Evolutionary conservation across 2,329 filamentous ascomycete species (phyloP).

Genomic region (Canariomyces notabilis): DNA sequence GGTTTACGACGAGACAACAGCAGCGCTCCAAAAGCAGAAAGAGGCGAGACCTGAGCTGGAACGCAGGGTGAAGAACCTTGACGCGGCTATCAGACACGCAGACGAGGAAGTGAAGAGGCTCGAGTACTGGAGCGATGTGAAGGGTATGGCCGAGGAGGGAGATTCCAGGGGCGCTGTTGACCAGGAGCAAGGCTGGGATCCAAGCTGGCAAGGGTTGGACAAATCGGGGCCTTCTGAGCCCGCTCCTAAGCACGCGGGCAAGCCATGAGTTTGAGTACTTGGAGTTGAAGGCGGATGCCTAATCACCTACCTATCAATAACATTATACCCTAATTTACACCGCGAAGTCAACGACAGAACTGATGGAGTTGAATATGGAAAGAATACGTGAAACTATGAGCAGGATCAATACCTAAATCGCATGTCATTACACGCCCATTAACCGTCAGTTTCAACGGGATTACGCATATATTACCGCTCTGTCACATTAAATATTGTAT

Average conservation of each 20-base stretch:
- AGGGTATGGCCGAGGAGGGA: constrained; percentile 56
- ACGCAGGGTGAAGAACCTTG: constrained; percentile 60
- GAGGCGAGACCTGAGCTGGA: constrained; percentile 42
- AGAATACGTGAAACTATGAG: too few species aligned
- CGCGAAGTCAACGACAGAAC: too few species aligned
- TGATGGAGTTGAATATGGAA: too few species aligned
- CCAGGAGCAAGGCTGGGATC: constrained; percentile 38
- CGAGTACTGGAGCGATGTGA: constrained; percentile 85
- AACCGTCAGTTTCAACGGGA: too few species aligned
- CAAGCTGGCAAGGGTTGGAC: constrained; percentile 48
- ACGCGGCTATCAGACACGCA: constrained; percentile 67
- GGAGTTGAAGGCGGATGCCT: too few species aligned
- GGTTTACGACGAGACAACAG: constrained; percentile 53
- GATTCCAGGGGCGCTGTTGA: constrained; percentile 43
- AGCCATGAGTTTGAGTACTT: not conserved
- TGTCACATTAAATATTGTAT: too few species aligned
- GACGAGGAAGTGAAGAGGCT: constrained; percentile 75
- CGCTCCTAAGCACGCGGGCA: constrained; percentile 13
- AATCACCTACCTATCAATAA: not conserved
- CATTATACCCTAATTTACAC: too few species aligned
- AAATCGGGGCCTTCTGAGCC: constrained; percentile 45
- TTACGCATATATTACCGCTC: too few species aligned
- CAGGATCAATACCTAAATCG: too few species aligned
- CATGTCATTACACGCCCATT: too few species aligned
- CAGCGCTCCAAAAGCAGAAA: constrained; percentile 44